phyloP scores from a whole-genome alignment of 2,329 filamentous ascomycete genomes.

The Xylariaceae sp. region DNA sequence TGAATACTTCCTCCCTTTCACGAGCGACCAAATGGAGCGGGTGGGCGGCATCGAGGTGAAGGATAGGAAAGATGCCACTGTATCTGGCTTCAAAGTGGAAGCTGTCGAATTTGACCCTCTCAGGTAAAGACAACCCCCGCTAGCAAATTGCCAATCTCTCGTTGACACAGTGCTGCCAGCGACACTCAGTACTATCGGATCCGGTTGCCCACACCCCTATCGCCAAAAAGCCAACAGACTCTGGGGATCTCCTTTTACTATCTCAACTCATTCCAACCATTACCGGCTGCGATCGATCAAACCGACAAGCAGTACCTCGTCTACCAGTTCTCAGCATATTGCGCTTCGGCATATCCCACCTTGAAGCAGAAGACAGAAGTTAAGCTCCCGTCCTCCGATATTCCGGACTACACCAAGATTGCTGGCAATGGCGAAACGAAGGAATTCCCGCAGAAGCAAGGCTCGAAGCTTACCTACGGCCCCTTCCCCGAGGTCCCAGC shows the following conservation, averaged over 20 bases:
- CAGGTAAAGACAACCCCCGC: slow-evolving; percentile 49
- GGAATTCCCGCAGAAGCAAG: slow-evolving; percentile 75
- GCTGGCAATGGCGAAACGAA: slow-evolving; percentile 63
- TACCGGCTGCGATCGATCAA: slow-evolving; percentile 83
- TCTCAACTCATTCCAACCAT: slow-evolving; percentile 75
- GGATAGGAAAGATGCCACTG: slow-evolving; percentile 79
- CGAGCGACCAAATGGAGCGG: slow-evolving; percentile 71
- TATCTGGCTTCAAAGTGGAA: slow-evolving; percentile 70
- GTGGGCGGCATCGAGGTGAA: slow-evolving; percentile 88
- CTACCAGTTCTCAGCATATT: slow-evolving; percentile 85
- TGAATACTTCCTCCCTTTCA: slow-evolving; percentile 91
- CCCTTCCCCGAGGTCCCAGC: slow-evolving; percentile 84
- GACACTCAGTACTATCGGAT: slow-evolving; percentile 83
- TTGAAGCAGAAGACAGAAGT: slow-evolving; percentile 96
- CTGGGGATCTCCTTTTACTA: slow-evolving; percentile 84
- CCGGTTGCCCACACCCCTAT: slow-evolving; percentile 74
- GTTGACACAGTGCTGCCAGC: slow-evolving; percentile 47
- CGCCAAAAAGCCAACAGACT: slow-evolving; percentile 77
- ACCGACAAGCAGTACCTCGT: slow-evolving; percentile 83
- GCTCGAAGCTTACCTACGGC: slow-evolving; percentile 85
- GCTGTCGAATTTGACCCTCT: slow-evolving; percentile 65
- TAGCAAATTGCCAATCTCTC: slow-evolving; percentile 2
- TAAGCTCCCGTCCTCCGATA: slow-evolving; percentile 77
- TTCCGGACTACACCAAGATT: slow-evolving; percentile 84
- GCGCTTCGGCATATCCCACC: slow-evolving; percentile 80